Conservation (phyloP, 148 eudicot species). For the Arbutus unedo region DNA sequence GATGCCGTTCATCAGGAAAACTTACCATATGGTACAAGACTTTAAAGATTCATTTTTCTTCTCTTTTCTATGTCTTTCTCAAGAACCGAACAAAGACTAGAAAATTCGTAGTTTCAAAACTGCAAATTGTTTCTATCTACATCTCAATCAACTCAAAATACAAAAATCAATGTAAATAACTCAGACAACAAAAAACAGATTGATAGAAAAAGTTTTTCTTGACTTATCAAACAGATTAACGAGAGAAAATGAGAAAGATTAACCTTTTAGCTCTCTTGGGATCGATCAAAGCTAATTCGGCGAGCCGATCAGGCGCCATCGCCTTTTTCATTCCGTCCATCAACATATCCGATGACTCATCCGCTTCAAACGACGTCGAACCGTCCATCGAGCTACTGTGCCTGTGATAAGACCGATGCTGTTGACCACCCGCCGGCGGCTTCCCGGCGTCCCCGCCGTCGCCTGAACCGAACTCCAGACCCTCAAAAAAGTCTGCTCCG, state of each 20-base stretch:
- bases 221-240: too few species aligned
- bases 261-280: slow-evolving; percentile 91
- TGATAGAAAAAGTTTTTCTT: neutral
- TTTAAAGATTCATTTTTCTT: neutral
- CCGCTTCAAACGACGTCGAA: slow-evolving; percentile 51
- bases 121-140: neutral
- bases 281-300: slow-evolving; percentile 81
- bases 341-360: slow-evolving; percentile 32
- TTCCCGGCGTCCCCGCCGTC: slow-evolving; percentile 18
- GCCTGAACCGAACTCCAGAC: slow-evolving; percentile 36
- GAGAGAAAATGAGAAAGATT: neutral
- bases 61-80: neutral
- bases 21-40: neutral
- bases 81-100: neutral
- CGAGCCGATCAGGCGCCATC: slow-evolving; percentile 65
- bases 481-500: slow-evolving; percentile 83
- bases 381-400: slow-evolving; percentile 74
- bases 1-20: neutral
- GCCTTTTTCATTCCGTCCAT: slow-evolving; percentile 65
- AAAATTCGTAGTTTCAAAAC: neutral
- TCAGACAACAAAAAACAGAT: neutral
- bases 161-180: neutral
- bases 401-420: slow-evolving; percentile 34
- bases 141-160: neutral
- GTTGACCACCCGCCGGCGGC: slow-evolving; percentile 25